Percentiles rank a stretch among this genome's conserved stretches.
phyloP scores from a whole-genome alignment of 495 filamentous ascomycete genomes.

The Hypoxylon subgilvum region DNA sequence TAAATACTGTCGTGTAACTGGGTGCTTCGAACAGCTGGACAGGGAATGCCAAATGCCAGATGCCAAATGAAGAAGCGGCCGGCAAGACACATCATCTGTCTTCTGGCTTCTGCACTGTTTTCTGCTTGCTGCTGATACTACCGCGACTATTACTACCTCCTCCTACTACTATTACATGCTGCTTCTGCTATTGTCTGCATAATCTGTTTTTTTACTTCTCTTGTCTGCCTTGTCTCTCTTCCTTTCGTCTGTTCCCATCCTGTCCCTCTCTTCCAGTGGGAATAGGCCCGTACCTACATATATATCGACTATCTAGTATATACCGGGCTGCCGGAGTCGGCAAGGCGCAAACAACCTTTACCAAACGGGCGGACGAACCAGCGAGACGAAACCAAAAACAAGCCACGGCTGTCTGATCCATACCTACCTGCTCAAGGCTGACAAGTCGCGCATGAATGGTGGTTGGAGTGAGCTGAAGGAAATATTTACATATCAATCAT shows the following conservation, averaged over 20 bases:
- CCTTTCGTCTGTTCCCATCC: not conserved
- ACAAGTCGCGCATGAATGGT: conserved; percentile 3
- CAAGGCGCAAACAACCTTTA: conserved; percentile 17
- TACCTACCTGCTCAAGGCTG: not conserved
- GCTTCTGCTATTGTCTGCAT: conserved; percentile 12
- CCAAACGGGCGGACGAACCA: conserved; percentile 21
- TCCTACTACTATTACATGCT: conserved; percentile 2
- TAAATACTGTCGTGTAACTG: conserved; percentile 36
- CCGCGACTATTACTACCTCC: not conserved
- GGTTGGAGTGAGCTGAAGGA: conserved; percentile 19
- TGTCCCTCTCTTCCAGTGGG: conserved; percentile 3
- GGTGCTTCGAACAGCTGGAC: conserved; percentile 37
- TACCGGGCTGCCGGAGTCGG: conserved; percentile 35
- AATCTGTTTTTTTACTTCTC: not conserved
- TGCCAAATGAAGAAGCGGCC: conserved; percentile 12
- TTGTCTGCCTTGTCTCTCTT: conserved; percentile 10
- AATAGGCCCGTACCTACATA: conserved; percentile 2
- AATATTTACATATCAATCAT: conserved; percentile 13
- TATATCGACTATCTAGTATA: conserved; percentile 26
- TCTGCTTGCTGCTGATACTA: not conserved
- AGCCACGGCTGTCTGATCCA: not conserved
- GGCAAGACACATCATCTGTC: conserved; percentile 35
- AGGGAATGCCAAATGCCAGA: conserved; percentile 22
- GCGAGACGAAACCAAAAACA: conserved; percentile 14
- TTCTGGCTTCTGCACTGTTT: conserved; percentile 4